Percentiles rank a stretch among this genome's conserved stretches.
Conservation (phyloP, 2,329 filamentous ascomycete genomes). For the Stagonosporopsis cucurbitacearum region DNA sequence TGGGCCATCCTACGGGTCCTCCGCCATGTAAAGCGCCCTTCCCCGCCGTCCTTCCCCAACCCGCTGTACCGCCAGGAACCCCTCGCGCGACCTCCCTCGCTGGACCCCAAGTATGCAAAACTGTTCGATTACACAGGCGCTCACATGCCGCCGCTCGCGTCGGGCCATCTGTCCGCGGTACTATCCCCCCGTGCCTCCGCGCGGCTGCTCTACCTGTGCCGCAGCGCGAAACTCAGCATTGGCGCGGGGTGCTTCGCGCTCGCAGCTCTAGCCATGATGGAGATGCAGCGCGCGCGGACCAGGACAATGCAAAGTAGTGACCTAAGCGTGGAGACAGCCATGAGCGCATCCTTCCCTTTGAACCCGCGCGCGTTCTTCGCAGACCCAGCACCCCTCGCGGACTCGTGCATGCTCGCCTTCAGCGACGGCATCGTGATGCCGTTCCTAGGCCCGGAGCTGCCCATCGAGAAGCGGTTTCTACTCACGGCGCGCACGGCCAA, state of each 20-base stretch:
- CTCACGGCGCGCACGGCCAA: conserved; percentile 52
- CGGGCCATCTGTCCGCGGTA: conserved; percentile 37
- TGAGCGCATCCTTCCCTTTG: conserved; percentile 55
- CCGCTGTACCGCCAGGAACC: conserved; percentile 45
- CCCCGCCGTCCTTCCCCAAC: conserved; percentile 52
- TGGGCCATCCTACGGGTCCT: conserved; percentile 56
- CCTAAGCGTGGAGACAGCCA: too few relatives aligned
- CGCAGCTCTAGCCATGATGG: conserved; percentile 56
- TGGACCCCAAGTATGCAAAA: conserved; percentile 42
- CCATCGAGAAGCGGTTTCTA: conserved; percentile 48
- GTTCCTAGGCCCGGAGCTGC: conserved; percentile 46
- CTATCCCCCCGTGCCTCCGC: conserved; percentile 44
- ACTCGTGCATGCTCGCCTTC: conserved; percentile 58
- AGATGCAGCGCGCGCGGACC: conserved; percentile 52
- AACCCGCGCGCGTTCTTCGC: conserved; percentile 55
- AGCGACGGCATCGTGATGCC: conserved; percentile 56
- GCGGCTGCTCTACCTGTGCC: conserved; percentile 49
- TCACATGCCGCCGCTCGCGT: conserved; percentile 47
- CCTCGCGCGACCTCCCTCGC: conserved; percentile 20
- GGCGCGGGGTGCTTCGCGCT: conserved; percentile 57
- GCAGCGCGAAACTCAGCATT: conserved; percentile 48
- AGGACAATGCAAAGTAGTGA: too few relatives aligned
- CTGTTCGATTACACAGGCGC: conserved; percentile 49
- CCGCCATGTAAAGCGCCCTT: conserved; percentile 50
- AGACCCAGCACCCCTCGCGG: conserved; percentile 45